Conservation (phyloP, 345 rosid species). For the Camelina hispida region DNA sequence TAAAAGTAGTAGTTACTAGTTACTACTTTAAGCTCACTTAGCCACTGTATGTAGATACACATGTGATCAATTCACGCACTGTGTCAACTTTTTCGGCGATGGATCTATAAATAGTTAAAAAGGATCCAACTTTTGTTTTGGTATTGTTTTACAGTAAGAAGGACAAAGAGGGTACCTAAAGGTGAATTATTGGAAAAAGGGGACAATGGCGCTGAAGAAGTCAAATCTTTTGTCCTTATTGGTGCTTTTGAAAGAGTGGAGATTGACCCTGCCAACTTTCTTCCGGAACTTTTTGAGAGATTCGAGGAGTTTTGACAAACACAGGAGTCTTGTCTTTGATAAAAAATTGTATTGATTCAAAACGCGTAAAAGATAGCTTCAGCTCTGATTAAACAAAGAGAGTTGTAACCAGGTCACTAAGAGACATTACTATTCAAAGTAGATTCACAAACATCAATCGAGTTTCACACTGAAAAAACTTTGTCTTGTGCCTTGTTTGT, state of each 20-base stretch:
- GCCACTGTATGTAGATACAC: constrained; percentile 30
- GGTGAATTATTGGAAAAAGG: constrained; percentile 16
- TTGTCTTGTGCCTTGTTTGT: constrained; percentile 21
- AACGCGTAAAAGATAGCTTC: constrained; percentile 22
- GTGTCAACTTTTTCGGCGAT: constrained; percentile 18
- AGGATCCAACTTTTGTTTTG: background rate
- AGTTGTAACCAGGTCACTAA: constrained; percentile 16
- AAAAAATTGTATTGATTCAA: background rate
- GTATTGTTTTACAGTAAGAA: constrained; percentile 17
- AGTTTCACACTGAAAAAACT: constrained; percentile 10
- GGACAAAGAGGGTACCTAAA: constrained; percentile 14
- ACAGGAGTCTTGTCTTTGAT: constrained; percentile 18
- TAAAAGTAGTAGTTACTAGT: constrained; percentile 16
- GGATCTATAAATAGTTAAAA: background rate
- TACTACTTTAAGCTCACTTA: constrained; percentile 27
- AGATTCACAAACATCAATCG: constrained; percentile 19
- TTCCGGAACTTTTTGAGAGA: background rate
- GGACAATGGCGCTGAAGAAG: constrained; percentile 27
- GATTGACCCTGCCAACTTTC: constrained; percentile 27
- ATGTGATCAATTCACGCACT: background rate
- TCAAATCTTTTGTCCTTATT: constrained; percentile 42
- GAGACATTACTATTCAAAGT: constrained; percentile 16
- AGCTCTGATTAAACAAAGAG: constrained; percentile 29
- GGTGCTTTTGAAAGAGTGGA: constrained; percentile 37
- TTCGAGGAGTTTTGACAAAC: constrained; percentile 22